Evolutionary conservation across 2,329 filamentous ascomycete genomes (phyloP), one percentile per base, ranked within the genome.

Genomic region (Hypoxylon sp.): DNA sequence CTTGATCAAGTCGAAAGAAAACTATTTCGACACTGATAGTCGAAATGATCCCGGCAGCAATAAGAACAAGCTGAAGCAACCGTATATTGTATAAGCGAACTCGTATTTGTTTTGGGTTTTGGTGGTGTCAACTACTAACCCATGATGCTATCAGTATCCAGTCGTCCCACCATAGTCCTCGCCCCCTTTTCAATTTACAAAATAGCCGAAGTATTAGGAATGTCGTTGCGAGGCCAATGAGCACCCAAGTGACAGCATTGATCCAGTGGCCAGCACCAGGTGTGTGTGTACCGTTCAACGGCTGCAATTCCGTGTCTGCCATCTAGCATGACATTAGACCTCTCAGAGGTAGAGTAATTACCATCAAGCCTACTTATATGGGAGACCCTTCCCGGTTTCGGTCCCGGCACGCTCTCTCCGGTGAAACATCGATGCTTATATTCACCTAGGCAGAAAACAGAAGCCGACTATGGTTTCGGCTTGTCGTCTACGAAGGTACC

Each of bases 31-130:
- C 44, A 17, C 38, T 29, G 2, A 53, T 23, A 16, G 16, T 53
- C 13, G 16, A 19, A 38, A 64, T 26, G 32, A 60, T 26, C 25
- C 55, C 61, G 8, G 57, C 53, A 5, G 41, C 40, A 12, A 64
- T 35, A n/a, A 64, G 54, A 26, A 60, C 35, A 11, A 66, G 16
- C 50, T 62, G 29, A 7, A 36, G 9, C 8, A 8, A 12, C 11
- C 16, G 15, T 11, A n/a, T n/a, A n/a, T n/a, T n/a, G n/a, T n/a
- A n/a, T n/a, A n/a, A n/a, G n/a, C n/a, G n/a, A n/a, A n/a, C n/a
- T n/a, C n/a, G n/a, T n/a, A n/a, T n/a, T n/a, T n/a, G n/a, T n/a
- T n/a, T n/a, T n/a, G n/a, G n/a, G n/a, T n/a, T n/a, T n/a, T n/a
- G n/a, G n/a, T n/a, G n/a, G n/a, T 15, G 17, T 15, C 15, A 37